These are phyloP conservation scores for Termitomyces sp. DNA, from an alignment of 768 basidiomycete genomes.

Conservation along the genomic window DNA sequence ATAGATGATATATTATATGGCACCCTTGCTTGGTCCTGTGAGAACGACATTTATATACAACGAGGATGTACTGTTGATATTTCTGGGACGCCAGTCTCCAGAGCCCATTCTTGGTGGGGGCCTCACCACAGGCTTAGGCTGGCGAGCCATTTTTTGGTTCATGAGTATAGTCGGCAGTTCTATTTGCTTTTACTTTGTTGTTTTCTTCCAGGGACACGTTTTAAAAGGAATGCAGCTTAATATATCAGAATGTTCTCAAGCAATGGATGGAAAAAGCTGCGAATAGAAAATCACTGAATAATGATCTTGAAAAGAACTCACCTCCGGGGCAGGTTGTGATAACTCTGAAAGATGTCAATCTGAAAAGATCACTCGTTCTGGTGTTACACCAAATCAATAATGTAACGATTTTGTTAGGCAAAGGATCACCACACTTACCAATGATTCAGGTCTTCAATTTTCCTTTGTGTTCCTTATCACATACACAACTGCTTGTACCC, in stretches of 20 bases:
- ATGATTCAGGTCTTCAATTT: constrained; percentile 57
- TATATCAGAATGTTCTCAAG: constrained; percentile 68
- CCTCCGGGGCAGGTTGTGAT: constrained; percentile 24
- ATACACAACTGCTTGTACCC: constrained; percentile 74
- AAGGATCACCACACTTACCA: not conserved
- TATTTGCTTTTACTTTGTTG: constrained; percentile 52
- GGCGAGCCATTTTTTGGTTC: constrained; percentile 87
- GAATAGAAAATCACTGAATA: not conserved
- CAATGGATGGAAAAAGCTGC: constrained; percentile 30
- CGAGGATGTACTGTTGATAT: not conserved
- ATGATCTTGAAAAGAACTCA: constrained; percentile 25
- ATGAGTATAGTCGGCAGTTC: constrained; percentile 59
- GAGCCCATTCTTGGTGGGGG: constrained; percentile 73
- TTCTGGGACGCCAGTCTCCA: constrained; percentile 33
- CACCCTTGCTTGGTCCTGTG: constrained; percentile 72
- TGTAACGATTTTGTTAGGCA: constrained; percentile 45
- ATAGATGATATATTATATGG: constrained; percentile 74
- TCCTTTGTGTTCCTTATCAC: constrained; percentile 67
- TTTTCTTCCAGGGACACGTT: constrained; percentile 85
- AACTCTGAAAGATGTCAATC: constrained; percentile 72
- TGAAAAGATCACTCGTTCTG: constrained; percentile 55
- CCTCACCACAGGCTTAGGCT: constrained; percentile 62
- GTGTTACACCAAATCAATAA: constrained; percentile 68
- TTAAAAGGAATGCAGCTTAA: constrained; percentile 74
- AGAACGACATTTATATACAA: constrained; percentile 8